Conservation (phyloP, 305 asterid genomes). For the Coffea humblotiana region DNA sequence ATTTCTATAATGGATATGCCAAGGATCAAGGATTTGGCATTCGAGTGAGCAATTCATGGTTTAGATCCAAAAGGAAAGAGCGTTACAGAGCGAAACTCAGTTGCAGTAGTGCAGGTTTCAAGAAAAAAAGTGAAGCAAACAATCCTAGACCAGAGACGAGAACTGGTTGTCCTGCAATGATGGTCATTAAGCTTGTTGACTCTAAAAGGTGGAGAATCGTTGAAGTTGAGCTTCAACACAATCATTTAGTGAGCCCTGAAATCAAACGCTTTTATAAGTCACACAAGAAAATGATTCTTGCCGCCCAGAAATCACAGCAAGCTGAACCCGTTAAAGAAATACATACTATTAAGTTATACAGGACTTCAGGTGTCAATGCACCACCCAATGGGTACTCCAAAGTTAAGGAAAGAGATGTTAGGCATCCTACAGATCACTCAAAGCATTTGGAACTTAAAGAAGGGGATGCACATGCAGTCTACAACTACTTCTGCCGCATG, state of each 20-base stretch:
- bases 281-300: constrained; percentile 54
- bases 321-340: constrained; percentile 44
- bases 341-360: constrained; percentile 62
- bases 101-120: constrained; percentile 70
- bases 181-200: constrained; percentile 57
- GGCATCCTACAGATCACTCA: constrained; percentile 27
- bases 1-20: constrained; percentile 57
- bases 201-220: constrained; percentile 60
- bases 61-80: constrained; percentile 59
- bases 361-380: constrained; percentile 30
- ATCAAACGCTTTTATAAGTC: constrained; percentile 56
- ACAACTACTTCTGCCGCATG: constrained; percentile 62
- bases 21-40: constrained; percentile 65
- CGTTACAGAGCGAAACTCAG: constrained; percentile 65
- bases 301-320: constrained; percentile 38
- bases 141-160: constrained; percentile 68
- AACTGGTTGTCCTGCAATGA: constrained; percentile 71
- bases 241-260: constrained; percentile 61
- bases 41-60: constrained; percentile 69
- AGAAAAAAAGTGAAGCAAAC: constrained; percentile 59
- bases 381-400: constrained; percentile 31
- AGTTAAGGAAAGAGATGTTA: constrained; percentile 31
- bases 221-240: constrained; percentile 61
- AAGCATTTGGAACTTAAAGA: constrained; percentile 55
- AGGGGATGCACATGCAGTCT: constrained; percentile 58